Evolutionary conservation across 2,329 filamentous ascomycete genomes (phyloP).

Genomic region (Verticillium alfalfae): DNA sequence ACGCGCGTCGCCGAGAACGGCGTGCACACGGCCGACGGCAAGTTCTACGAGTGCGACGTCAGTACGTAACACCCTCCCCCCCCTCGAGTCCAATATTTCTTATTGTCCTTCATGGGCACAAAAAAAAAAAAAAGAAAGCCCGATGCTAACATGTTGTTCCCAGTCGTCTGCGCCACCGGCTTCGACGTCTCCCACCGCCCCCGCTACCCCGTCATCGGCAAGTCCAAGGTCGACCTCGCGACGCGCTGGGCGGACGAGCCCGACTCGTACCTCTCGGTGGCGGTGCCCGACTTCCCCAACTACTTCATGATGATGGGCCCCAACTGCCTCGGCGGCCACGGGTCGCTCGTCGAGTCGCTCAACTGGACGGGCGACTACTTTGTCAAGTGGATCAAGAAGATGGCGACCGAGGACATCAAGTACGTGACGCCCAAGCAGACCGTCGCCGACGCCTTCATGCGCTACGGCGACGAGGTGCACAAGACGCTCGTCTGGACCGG

Average conservation of each 20-base stretch:
- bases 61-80: slow-evolving; percentile 3
- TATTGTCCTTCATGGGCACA: too few species aligned
- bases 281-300: slow-evolving; percentile 22
- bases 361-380: slow-evolving; percentile 20
- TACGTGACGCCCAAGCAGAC: slow-evolving; percentile 24
- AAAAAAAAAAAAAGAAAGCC: too few species aligned
- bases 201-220: slow-evolving; percentile 39
- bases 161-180: slow-evolving; percentile 13
- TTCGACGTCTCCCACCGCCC: slow-evolving; percentile 13
- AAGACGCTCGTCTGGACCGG: slow-evolving; percentile 28
- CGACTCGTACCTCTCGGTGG: slow-evolving; percentile 20
- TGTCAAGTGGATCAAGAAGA: slow-evolving; percentile 14
- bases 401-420: slow-evolving; percentile 17
- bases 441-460: slow-evolving; percentile 27
- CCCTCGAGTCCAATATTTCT: too few species aligned
- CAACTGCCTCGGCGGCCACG: slow-evolving; percentile 7
- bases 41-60: slow-evolving; percentile 11
- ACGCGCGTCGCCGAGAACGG: slow-evolving; percentile 9
- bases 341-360: slow-evolving; percentile 11
- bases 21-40: slow-evolving; percentile 10
- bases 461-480: slow-evolving; percentile 28
- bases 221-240: slow-evolving; percentile 38
- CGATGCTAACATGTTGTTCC: neutral
- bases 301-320: slow-evolving; percentile 19
- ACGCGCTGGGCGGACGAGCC: slow-evolving; percentile 40